Base-by-base conservation (phyloP, 345 rosid genomes). In the Citrus australasica region DNA sequence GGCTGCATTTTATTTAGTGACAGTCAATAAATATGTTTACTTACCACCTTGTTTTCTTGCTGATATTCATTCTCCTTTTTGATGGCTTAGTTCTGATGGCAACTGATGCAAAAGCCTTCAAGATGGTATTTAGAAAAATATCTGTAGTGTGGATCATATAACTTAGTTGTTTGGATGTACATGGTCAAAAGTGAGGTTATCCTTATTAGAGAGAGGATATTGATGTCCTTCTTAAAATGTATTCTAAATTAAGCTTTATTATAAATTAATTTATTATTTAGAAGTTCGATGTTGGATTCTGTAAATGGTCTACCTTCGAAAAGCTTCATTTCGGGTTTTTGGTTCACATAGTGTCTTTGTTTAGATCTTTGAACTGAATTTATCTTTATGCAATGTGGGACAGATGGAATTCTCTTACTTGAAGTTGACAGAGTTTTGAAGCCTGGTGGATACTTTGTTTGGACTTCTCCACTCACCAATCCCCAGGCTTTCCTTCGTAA, bases 391-490 rank as follows among this genome's bases (percentile, higher is more conserved):
- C 51, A 67, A 63, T 82, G 62, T 75, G 60, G 37, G 80, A 58
- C 90, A 97, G 99, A 91, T 74, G 99, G 99, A 9, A 83, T 89
- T 83, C 87, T 85, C 82, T 86, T 97, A 80, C 81, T 97, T 28
- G 99, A 97, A 87, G 86, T 83, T 24, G 98, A 97, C 85, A 92
- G 99, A 83, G 93, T 97, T 79, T 84, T 97, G 70, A 94, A 87
- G 87, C 98, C 99, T 1, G 98, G 99, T 80, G 99, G 99, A 68
- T 97, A 92, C 81, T 94, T 97, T 88, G 99, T 94, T 62, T 97
- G 99, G 99, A 97, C 98, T 76, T 93, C 98, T 25, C 98, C 98
- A 8, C 90, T 93, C 66, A 92, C 93, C 70, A 91, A 88, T 79
- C 88, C 97, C 79, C 88, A 84, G 38, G 82, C 80, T 59, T 82